phyloP scores from a whole-genome alignment of 768 basidiomycete species.

The Gymnopilus junonius region DNA sequence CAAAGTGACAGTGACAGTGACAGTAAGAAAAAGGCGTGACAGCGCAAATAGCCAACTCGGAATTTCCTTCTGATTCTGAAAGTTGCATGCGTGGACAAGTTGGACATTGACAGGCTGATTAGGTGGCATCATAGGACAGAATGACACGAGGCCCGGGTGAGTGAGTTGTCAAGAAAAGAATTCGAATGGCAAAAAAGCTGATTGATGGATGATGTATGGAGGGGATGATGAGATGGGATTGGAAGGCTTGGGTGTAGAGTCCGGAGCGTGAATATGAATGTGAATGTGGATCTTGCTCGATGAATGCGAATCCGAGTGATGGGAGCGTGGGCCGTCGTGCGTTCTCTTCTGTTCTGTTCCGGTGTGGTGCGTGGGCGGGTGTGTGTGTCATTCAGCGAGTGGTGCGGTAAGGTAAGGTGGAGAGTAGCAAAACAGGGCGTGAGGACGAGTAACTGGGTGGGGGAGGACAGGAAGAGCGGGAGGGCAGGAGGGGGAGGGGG shows the following conservation, averaged over 20 bases:
- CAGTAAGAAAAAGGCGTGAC: too few relatives aligned
- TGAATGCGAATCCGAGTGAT: not conserved
- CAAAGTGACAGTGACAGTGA: not conserved
- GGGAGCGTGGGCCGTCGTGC: not conserved
- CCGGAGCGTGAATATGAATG: too few relatives aligned
- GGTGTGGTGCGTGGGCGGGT: too few relatives aligned
- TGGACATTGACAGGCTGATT: not conserved
- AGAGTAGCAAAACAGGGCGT: not conserved
- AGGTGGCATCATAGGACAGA: not conserved
- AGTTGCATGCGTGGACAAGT: not conserved
- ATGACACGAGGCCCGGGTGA: not conserved
- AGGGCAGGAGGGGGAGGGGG: not conserved
- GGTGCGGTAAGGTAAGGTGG: not conserved
- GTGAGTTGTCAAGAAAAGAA: not conserved
- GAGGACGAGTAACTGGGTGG: not conserved
- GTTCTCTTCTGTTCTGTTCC: too few relatives aligned
- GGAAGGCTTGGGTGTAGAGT: too few relatives aligned
- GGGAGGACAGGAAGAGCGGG: not conserved
- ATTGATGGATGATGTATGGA: not conserved
- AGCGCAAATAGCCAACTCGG: too few relatives aligned
- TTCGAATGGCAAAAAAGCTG: too few relatives aligned
- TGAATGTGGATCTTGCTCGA: not conserved
- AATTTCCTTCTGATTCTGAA: too few relatives aligned
- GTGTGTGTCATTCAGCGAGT: too few relatives aligned
- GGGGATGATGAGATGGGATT: not conserved